Conservation (phyloP, 1,284 basidiomycete genomes). For the Ustilago xerochloae region DNA sequence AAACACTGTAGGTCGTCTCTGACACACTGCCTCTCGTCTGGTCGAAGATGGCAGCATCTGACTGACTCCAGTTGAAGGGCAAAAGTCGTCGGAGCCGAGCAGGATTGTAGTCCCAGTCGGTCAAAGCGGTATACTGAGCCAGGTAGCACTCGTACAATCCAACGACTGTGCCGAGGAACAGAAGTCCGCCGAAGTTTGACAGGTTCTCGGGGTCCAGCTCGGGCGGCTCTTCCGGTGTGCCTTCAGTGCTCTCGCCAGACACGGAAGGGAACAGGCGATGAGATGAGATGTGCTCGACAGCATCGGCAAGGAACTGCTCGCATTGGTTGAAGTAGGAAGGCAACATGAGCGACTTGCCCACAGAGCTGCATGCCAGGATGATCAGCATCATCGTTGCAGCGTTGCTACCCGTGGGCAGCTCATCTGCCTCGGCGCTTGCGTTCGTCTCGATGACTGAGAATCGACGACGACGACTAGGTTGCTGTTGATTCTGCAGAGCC, state of each 20-base stretch:
- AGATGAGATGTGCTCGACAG: constrained; percentile 37
- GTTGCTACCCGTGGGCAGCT: constrained; percentile 39
- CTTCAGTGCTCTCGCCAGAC: constrained; percentile 20
- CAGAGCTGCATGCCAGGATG: constrained; percentile 35
- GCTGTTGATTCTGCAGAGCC: constrained; percentile 39
- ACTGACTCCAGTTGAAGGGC: constrained; percentile 35
- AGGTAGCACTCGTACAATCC: constrained; percentile 43
- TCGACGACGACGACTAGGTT: constrained; percentile 42
- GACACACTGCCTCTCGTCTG: constrained; percentile 16
- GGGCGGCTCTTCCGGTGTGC: constrained; percentile 25
- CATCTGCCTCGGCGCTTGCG: constrained; percentile 9
- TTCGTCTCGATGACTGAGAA: constrained; percentile 47
- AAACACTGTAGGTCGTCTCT: constrained; percentile 36
- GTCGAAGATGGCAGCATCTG: constrained; percentile 33
- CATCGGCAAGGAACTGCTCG: constrained; percentile 46
- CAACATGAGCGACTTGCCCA: constrained; percentile 47
- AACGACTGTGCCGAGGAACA: constrained; percentile 21
- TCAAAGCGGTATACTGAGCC: constrained; percentile 36
- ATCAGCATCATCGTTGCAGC: constrained; percentile 42
- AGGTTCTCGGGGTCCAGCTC: constrained; percentile 11
- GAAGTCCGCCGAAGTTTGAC: constrained; percentile 14
- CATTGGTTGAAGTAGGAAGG: constrained; percentile 49
- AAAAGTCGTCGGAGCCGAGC: constrained; percentile 27
- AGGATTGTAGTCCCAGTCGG: constrained; percentile 52
- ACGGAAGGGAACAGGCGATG: constrained; percentile 38